A percentile compares a stretch with the other conserved stretches of the same genome.
These are phyloP conservation scores for Spergularia marina DNA, from an alignment of 148 eudicot genomes.

Conservation along the genomic window DNA sequence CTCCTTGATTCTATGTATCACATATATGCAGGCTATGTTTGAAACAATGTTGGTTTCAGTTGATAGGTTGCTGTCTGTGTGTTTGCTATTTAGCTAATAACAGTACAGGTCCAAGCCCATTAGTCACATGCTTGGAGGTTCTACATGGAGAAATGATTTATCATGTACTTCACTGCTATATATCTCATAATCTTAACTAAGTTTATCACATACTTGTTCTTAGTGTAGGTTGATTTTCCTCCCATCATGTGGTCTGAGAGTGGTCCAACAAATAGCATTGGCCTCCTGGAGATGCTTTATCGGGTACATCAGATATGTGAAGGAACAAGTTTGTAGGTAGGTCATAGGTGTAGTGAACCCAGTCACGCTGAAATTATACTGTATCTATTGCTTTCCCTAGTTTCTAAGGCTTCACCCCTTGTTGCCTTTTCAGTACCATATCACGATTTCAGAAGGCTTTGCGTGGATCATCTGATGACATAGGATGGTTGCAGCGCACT, in stretches of 20 bases:
- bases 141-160: no score
- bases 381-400: constrained; percentile 1
- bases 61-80: not conserved
- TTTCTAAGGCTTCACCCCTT: constrained; percentile 2
- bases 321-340: constrained; percentile 49
- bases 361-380: no score
- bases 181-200: constrained; percentile 13
- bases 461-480: constrained; percentile 79
- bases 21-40: not conserved
- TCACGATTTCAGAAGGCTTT: constrained; percentile 56
- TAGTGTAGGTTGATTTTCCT: constrained; percentile 62
- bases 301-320: constrained; percentile 32
- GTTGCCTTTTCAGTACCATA: constrained; percentile 39
- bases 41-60: not conserved
- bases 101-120: no score
- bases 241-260: constrained; percentile 46
- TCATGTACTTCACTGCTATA: not conserved
- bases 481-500: constrained; percentile 79
- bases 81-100: no score
- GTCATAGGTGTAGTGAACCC: constrained; percentile 1
- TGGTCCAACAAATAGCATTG: constrained; percentile 45
- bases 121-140: no score
- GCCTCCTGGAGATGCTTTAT: constrained; percentile 49
- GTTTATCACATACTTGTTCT: constrained; percentile 18
- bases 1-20: not conserved